phyloP scores from a whole-genome alignment of 108 stramenopile species.

The Conticribra weissflogii region DNA sequence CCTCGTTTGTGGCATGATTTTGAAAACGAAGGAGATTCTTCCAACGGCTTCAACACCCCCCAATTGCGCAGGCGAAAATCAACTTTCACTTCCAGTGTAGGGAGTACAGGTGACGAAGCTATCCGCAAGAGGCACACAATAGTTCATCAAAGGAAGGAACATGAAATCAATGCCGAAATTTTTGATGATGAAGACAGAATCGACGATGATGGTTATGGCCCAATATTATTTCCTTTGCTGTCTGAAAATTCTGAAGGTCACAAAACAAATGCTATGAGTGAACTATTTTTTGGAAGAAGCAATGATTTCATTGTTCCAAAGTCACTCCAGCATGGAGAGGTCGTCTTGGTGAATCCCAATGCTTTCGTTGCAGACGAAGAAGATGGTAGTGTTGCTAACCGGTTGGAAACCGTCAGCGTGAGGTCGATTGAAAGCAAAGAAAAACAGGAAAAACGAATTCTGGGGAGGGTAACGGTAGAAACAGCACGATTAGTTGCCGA shows the following conservation, averaged over 20 bases:
- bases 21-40: background rate
- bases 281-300: conserved; percentile 4
- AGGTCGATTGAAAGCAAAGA: background rate
- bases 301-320: too few species aligned
- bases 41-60: background rate
- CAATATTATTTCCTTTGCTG: conserved; percentile 34
- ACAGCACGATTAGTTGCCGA: conserved; percentile 74
- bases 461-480: conserved; percentile 69
- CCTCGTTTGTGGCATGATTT: background rate
- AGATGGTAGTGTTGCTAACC: background rate
- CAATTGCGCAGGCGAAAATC: background rate
- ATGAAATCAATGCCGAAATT: background rate
- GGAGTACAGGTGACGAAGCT: background rate
- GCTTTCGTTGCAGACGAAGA: conserved; percentile 53
- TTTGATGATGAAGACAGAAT: conserved; percentile 16
- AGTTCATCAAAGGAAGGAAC: background rate
- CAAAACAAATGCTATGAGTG: background rate
- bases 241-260: conserved; percentile 1
- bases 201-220: conserved; percentile 43
- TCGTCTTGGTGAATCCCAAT: conserved; percentile 80
- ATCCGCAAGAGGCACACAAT: background rate
- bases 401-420: background rate
- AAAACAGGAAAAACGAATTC: conserved; percentile 50
- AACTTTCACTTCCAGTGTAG: background rate
- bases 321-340: conserved; percentile 35